Evolutionary conservation across 164 flowering plant genomes (phyloP), one percentile per base, ranked within the genome.

Genomic region (Paratinospora sagittata): DNA sequence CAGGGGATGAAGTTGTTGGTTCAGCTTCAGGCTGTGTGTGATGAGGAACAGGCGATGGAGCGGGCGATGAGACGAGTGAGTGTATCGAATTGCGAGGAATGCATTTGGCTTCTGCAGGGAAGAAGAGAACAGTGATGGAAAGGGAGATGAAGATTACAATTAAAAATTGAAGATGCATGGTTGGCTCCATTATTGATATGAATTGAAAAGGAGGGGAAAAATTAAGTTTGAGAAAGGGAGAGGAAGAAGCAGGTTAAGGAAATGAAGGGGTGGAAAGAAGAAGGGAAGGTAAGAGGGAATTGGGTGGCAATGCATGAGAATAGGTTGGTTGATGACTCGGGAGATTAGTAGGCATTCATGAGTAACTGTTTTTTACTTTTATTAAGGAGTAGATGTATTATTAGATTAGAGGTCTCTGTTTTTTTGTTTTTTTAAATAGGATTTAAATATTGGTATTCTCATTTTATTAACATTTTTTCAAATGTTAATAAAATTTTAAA

Each of bases 231-330:
- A 55, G 24, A 55, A n/a, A 21, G 24, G 24, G 21, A 47, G 5
- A 3, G 55, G 23, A n/a, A 52, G 60, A 52, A 1, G 60, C 3
- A 52, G 17, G 60, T 55, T 72, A 64, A 11, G 21, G 36, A 66
- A 12, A 65, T 26, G 37, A 12, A 55, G n/a, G 34, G n/a, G 34
- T 33, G 17, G 37, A 49, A 63, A 36, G 47, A 9, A n/a, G 24
- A 55, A 23, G 24, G 24, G 61, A 9, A 19, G 61, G 21, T 16
- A 19, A 26, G 27, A 27, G 16, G 69, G 41, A 27, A 60, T n/a
- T 69, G 71, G 34, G 45, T 63, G 79, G 81, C 58, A 27, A 10
- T 14, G 66, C 79, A 74, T 70, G 68, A 26, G 76, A 76, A 26
- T 26, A 57, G 76, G 34, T 1, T 1, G 34, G 34, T 30, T 4